phyloP scores from a whole-genome alignment of 768 basidiomycete genomes.

The Auricularia sp. region DNA sequence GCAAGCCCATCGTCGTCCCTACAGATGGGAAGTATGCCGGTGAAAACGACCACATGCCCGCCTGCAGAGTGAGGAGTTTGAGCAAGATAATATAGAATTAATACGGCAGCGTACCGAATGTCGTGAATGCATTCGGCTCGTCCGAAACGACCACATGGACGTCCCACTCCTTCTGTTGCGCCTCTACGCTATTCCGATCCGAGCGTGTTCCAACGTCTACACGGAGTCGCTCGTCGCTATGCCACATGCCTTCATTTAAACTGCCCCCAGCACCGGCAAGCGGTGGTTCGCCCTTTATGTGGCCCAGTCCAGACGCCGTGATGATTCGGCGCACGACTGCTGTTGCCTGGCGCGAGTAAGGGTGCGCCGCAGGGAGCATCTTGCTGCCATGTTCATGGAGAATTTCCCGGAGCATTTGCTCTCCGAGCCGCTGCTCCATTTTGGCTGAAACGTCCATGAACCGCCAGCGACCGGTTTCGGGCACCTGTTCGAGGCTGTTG shows the following conservation, averaged over 20 bases:
- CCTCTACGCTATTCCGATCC: slow-evolving; percentile 23
- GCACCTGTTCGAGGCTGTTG: slow-evolving; percentile 70
- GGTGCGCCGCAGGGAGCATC: slow-evolving; percentile 59
- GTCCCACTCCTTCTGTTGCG: slow-evolving; percentile 39
- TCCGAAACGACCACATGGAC: slow-evolving; percentile 64
- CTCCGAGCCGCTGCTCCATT: slow-evolving; percentile 43
- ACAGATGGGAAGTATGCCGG: slow-evolving; percentile 74
- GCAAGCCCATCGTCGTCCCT: slow-evolving; percentile 74
- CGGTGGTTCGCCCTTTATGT: slow-evolving; percentile 28
- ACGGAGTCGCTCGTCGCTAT: neutral
- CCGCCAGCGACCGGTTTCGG: slow-evolving; percentile 78
- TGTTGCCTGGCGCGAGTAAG: slow-evolving; percentile 55
- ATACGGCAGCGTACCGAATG: slow-evolving; percentile 39
- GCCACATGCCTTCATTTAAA: neutral
- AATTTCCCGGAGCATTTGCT: slow-evolving; percentile 28
- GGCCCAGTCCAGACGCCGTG: slow-evolving; percentile 60
- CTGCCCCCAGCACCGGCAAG: neutral
- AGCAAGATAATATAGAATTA: neutral
- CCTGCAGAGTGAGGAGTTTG: slow-evolving; percentile 26
- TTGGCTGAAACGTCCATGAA: slow-evolving; percentile 71
- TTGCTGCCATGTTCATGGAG: slow-evolving; percentile 39
- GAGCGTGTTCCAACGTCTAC: slow-evolving; percentile 6
- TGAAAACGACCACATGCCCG: slow-evolving; percentile 71
- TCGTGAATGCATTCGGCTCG: slow-evolving; percentile 68
- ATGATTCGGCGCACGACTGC: slow-evolving; percentile 61